Percentiles rank a stretch among this genome's conserved stretches.
phyloP scores from a whole-genome alignment of 176 grass and related monocot genomes.

The Eragrostis nindensis region DNA sequence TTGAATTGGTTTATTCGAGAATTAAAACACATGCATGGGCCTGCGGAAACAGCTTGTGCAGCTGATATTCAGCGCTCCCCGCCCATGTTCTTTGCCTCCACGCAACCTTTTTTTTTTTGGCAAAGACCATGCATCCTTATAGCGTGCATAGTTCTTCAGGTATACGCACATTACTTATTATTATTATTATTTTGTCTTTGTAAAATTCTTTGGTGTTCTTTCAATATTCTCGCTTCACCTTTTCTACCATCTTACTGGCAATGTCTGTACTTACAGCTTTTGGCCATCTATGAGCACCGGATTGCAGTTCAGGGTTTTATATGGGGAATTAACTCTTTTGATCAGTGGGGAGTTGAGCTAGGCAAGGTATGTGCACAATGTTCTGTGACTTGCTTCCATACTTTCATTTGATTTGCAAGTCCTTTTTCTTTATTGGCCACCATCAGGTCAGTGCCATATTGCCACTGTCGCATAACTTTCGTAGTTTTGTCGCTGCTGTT shows the following conservation, averaged over 20 bases:
- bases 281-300: slow-evolving; percentile 91
- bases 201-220: not conserved
- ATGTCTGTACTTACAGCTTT: slow-evolving; percentile 58
- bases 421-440: not conserved
- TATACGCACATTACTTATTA: not conserved
- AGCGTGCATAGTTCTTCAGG: not conserved
- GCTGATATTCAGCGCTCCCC: not conserved
- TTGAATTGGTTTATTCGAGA: not conserved
- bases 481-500: not conserved
- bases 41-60: not conserved
- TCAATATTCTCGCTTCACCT: slow-evolving; percentile 7
- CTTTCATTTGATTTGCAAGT: slow-evolving; percentile 20
- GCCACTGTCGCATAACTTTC: slow-evolving; percentile 3
- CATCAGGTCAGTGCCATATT: no score
- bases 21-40: not conserved
- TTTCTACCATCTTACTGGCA: not conserved
- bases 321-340: slow-evolving; percentile 98
- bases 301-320: slow-evolving; percentile 93
- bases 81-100: not conserved
- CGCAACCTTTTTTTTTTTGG: not conserved
- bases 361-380: slow-evolving; percentile 73
- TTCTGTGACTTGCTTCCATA: slow-evolving; percentile 1
- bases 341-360: slow-evolving; percentile 98
- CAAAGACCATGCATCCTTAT: no score
- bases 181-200: not conserved